These are phyloP conservation scores for Mycosphaerella arachidis DNA, from an alignment of 2,329 filamentous ascomycete genomes.

Conservation along the genomic window DNA sequence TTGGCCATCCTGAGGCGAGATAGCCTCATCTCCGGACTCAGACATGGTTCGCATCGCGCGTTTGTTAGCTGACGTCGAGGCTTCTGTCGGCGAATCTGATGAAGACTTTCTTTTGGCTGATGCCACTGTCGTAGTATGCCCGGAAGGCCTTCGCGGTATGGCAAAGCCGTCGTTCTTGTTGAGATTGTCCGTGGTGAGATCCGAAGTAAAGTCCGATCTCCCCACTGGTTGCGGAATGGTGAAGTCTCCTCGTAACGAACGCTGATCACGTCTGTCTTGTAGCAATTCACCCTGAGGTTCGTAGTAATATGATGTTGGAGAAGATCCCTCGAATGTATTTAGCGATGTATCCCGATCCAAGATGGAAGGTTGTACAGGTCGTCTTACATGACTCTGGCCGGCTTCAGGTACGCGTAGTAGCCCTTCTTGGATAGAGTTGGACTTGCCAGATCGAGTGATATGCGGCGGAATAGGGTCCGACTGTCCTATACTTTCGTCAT, in stretches of 20 bases:
- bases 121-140: constrained; percentile 2
- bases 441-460: neutral
- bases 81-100: constrained; percentile 6
- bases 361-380: constrained; percentile 16
- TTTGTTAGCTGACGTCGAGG: constrained; percentile 8
- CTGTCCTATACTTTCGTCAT: constrained; percentile 1
- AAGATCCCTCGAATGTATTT: constrained; percentile 26
- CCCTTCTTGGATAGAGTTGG: constrained; percentile 3
- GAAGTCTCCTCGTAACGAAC: constrained; percentile 32
- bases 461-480: neutral
- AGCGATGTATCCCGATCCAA: constrained; percentile 40
- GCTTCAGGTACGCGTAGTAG: constrained; percentile 8
- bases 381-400: constrained; percentile 3
- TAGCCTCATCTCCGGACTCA: constrained; percentile 14
- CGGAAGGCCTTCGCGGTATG: constrained; percentile 11
- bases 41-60: constrained; percentile 17
- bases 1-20: constrained; percentile 8
- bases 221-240: constrained; percentile 32
- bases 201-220: constrained; percentile 6
- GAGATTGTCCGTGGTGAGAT: constrained; percentile 9
- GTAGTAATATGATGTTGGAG: constrained; percentile 30
- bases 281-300: constrained; percentile 45
- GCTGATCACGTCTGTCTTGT: constrained; percentile 35
- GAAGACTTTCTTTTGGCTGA: constrained; percentile 23
- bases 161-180: constrained; percentile 10